Evolutionary conservation across 164 flowering plant species (phyloP).

Genomic region (grape (Vitis vinifera)): ASM3070453v1 NC_081806.1:6761001-6761500

Average conservation of each 20-base stretch:
- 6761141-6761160: no score
- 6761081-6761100: slow-evolving; percentile 5
- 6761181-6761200: slow-evolving; percentile 6
- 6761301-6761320: slow-evolving; percentile 1
- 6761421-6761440: neutral
- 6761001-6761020: slow-evolving; percentile 22
- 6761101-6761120: no score
- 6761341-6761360: neutral
- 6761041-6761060: slow-evolving; percentile 12
- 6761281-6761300: slow-evolving; percentile 4
- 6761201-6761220: slow-evolving; percentile 3
- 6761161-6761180: neutral
- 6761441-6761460: neutral
- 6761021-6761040: slow-evolving; percentile 11
- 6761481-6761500: slow-evolving; percentile 7
- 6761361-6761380: neutral
- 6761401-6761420: neutral
- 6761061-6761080: slow-evolving; percentile 16
- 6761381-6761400: neutral
- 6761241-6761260: neutral
- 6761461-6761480: slow-evolving; percentile 8
- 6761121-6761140: no score
- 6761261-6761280: neutral
- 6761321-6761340: neutral
- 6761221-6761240: neutral